A percentile compares a stretch with the other conserved stretches of the same genome.
These are phyloP conservation scores for Canariomyces notabilis DNA, from an alignment of 2,329 filamentous ascomycete genomes.

Conservation along the genomic window DNA sequence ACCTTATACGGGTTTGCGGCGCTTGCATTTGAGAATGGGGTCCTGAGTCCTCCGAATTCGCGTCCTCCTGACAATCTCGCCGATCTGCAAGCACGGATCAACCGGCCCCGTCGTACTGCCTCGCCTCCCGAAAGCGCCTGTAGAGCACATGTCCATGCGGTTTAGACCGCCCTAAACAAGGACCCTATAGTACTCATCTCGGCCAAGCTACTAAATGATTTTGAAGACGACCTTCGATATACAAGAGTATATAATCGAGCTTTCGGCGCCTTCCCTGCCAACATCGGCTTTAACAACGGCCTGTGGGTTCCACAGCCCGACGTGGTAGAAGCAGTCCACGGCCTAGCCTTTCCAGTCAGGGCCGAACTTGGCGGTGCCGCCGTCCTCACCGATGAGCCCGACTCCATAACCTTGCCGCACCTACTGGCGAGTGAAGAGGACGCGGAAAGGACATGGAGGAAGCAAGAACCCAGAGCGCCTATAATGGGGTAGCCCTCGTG, in stretches of 20 bases:
- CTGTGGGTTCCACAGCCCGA: conserved; percentile 9
- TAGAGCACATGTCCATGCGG: too few species aligned
- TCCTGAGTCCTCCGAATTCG: too few species aligned
- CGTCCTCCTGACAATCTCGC: too few species aligned
- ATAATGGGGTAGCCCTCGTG: conserved; percentile 10
- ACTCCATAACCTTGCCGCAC: conserved; percentile 4
- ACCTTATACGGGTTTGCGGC: too few species aligned
- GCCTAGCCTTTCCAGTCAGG: conserved; percentile 1
- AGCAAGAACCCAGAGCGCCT: conserved; percentile 4
- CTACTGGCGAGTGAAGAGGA: conserved; percentile 12
- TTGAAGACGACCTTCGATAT: background rate
- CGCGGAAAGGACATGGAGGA: conserved; percentile 4
- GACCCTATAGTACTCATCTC: too few species aligned
- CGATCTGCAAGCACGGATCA: too few species aligned
- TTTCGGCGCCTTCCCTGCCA: conserved; percentile 7
- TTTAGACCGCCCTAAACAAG: too few species aligned
- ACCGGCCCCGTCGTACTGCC: too few species aligned
- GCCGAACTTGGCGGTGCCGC: conserved; percentile 4
- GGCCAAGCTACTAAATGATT: too few species aligned
- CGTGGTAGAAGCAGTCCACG: conserved; percentile 5
- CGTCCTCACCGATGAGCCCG: conserved; percentile 4
- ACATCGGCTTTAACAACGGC: conserved; percentile 14
- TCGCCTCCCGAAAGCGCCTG: too few species aligned
- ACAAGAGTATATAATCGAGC: conserved; percentile 1
- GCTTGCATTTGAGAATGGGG: too few species aligned